These are phyloP conservation scores for Dactylellina sp. DNA, from an alignment of 2,329 filamentous ascomycete genomes.

Conservation along the genomic window DNA sequence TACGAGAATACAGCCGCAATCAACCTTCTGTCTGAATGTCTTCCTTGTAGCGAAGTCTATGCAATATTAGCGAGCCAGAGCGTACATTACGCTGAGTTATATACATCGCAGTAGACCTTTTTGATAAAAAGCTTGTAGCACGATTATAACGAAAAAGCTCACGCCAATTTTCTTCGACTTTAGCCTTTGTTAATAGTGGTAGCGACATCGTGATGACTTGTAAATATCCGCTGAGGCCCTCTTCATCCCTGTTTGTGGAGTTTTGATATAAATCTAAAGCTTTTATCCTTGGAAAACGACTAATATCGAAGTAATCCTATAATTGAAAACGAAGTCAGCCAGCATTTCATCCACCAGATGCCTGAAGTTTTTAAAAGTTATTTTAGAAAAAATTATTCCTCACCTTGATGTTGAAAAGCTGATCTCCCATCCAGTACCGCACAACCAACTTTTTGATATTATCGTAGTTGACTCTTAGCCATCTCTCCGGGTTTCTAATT, in stretches of 20 bases:
- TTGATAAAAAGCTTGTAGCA: not conserved
- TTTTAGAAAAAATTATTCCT: too few relatives aligned
- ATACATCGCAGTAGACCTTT: constrained; percentile 23
- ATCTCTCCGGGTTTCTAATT: constrained; percentile 21
- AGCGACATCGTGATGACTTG: constrained; percentile 12
- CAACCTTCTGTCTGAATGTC: not conserved
- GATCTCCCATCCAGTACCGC: constrained; percentile 9
- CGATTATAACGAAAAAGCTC: constrained; percentile 28
- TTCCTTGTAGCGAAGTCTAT: constrained; percentile 9
- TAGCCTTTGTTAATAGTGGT: constrained; percentile 15
- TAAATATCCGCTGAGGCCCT: constrained; percentile 12
- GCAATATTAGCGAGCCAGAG: not conserved
- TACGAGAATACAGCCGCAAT: not conserved
- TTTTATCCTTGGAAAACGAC: constrained; percentile 27
- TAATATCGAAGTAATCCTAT: constrained; percentile 24
- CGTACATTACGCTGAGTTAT: constrained; percentile 3
- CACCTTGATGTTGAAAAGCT: constrained; percentile 38
- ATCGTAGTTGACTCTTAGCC: constrained; percentile 27
- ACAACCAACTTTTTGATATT: constrained; percentile 23
- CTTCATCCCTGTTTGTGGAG: constrained; percentile 16
- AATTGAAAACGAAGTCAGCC: not conserved
- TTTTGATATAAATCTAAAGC: constrained; percentile 25
- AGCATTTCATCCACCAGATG: too few relatives aligned
- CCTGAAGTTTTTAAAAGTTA: too few relatives aligned
- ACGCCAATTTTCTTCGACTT: constrained; percentile 23